These are phyloP conservation scores for Beauveria sp. DNA, from an alignment of 2,329 filamentous ascomycete genomes.

Conservation along the genomic window DNA sequence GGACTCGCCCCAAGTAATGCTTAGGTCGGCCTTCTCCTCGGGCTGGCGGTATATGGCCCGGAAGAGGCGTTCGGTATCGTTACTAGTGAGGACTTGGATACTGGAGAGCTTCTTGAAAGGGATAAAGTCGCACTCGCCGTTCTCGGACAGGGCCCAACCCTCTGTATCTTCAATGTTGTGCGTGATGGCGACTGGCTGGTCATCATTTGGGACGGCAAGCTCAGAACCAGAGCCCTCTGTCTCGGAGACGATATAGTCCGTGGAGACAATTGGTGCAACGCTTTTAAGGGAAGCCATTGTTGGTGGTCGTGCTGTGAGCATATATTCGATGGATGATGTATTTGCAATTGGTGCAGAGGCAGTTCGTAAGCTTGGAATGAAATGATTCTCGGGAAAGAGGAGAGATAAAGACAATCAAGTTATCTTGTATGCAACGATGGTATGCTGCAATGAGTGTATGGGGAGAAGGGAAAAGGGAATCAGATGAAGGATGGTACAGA, in stretches of 20 bases:
- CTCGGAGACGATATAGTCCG: too few relatives aligned
- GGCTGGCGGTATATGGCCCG: slow-evolving; percentile 9
- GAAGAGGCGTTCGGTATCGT: not conserved
- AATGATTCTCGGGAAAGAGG: too few relatives aligned
- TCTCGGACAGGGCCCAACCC: not conserved
- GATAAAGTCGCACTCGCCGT: slow-evolving; percentile 3
- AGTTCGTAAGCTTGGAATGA: too few relatives aligned
- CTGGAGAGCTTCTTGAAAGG: not conserved
- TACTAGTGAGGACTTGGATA: not conserved
- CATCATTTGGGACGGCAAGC: not conserved
- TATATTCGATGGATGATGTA: too few relatives aligned
- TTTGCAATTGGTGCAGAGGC: too few relatives aligned
- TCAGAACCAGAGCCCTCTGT: too few relatives aligned
- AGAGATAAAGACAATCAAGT: too few relatives aligned
- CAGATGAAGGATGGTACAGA: too few relatives aligned
- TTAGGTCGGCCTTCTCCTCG: slow-evolving; percentile 9
- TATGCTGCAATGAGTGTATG: too few relatives aligned
- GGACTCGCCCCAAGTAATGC: slow-evolving; percentile 12
- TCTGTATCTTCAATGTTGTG: not conserved
- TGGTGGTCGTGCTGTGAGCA: not conserved
- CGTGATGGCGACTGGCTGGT: not conserved
- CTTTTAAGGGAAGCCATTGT: not conserved
- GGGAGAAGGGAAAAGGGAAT: too few relatives aligned
- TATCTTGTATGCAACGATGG: too few relatives aligned
- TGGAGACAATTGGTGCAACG: too few relatives aligned